Evolutionary conservation across 2,329 filamentous ascomycete genomes (phyloP), one percentile per base, ranked within the genome.

Genomic region (Coleophoma cylindrospora): DNA sequence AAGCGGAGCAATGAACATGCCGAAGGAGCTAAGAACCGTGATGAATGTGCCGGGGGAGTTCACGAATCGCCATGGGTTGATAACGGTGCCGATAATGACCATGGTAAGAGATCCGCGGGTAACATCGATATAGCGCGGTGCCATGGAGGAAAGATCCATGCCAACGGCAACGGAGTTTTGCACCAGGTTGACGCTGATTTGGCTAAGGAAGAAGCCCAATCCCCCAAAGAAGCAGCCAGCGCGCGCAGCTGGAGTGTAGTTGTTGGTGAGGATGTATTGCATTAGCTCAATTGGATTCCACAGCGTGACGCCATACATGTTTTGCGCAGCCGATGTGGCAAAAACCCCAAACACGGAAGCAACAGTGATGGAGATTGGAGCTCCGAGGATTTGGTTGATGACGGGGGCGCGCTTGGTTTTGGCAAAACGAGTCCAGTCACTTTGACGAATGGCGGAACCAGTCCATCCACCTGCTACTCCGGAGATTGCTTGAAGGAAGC

Each of bases 41-140:
- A 54, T 45, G 47, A 54, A 54, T 10, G 50, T 54, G 10, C 43
- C 32, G 14, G 52, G 40, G 14, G 33, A 13, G n/a, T 40, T 52
- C n/a, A 54, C 40, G 21, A 51, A 52, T 10, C 47, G 21, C 52
- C 50, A 54, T 34, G 50, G 49, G 14, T 51, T 37, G 10, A 38
- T 38, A 1, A 51, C n/a, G 14, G 7, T 17, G 38, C 27, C 27
- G 4, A 27, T 27, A 27, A 27, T 10, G 27, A 27, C 27, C 27
- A 27, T 27, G 7, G 27, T 11, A 49, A 51, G 19, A 51, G 32
- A 19, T 38, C 49, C 51, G 4, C 49, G 49, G 8, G 41, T 27
- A 22, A 48, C 33, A n/a, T 37, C 46, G 14, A 54, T 41, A 34
- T 51, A 51, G 15, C 34, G 21, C 5, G 49, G 49, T 9, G 49